Evolutionary conservation across 2,329 filamentous ascomycete species (phyloP).

Genomic region (Fusarium sp.): DNA sequence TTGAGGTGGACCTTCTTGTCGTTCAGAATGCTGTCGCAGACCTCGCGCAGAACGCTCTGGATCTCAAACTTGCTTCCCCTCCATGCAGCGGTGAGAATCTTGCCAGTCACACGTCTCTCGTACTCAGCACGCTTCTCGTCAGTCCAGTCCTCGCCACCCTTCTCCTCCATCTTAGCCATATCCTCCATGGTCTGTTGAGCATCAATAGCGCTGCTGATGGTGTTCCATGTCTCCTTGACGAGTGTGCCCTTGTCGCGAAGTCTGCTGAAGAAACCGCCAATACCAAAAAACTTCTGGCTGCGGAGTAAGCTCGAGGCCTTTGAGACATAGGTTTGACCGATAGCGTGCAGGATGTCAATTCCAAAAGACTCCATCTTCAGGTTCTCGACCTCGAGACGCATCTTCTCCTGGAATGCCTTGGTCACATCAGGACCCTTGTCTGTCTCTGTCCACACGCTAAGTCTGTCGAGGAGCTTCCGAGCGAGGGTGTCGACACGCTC

Average conservation of each 20-base stretch:
- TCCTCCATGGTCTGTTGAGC: constrained; percentile 99
- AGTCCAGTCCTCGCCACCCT: constrained; percentile 96
- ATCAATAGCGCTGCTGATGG: constrained; percentile 94
- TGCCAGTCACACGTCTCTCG: constrained; percentile 93
- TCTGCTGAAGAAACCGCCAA: constrained; percentile 91
- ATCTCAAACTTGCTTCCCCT: constrained; percentile 97
- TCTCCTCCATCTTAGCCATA: constrained; percentile 96
- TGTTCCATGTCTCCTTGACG: constrained; percentile 98
- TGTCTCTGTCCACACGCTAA: constrained; percentile 97
- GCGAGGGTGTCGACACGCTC: constrained; percentile 88
- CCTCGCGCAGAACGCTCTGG: constrained; percentile 91
- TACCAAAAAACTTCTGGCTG: constrained; percentile 95
- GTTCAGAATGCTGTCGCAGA: constrained; percentile 88
- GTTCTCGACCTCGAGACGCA: constrained; percentile 92
- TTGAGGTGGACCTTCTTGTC: constrained; percentile 79
- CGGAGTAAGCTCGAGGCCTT: constrained; percentile 91
- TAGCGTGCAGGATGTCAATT: constrained; percentile 93
- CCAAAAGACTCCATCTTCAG: constrained; percentile 99
- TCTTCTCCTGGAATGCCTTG: constrained; percentile 91
- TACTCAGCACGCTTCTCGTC: constrained; percentile 97
- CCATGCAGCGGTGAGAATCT: constrained; percentile 98
- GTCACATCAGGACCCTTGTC: constrained; percentile 90
- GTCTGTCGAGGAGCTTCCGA: constrained; percentile 86
- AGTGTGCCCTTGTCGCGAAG: constrained; percentile 96
- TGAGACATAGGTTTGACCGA: constrained; percentile 87